phyloP scores from a whole-genome alignment of 2,329 filamentous ascomycete genomes.

The Colletotrichum euphorbiae region DNA sequence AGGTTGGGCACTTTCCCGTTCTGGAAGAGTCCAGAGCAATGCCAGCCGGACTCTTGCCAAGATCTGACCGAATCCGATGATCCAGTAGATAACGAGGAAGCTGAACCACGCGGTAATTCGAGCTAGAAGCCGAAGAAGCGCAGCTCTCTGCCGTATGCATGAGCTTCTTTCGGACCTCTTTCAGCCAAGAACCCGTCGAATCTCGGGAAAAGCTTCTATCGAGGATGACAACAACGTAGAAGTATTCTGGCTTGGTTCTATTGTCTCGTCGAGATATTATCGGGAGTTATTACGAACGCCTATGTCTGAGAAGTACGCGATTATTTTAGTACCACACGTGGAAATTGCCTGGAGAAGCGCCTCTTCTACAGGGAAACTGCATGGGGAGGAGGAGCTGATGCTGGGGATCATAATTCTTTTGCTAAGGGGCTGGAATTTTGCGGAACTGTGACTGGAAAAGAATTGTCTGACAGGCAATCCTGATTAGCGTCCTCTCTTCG shows the following conservation, averaged over 20 bases:
- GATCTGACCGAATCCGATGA: not conserved
- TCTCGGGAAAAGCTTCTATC: conserved; percentile 10
- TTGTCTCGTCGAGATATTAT: not conserved
- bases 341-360: too few species aligned
- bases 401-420: not conserved
- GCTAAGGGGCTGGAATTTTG: not conserved
- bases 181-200: not conserved
- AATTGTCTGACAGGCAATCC: not conserved
- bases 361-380: not conserved
- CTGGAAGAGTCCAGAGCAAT: not conserved
- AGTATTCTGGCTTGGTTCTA: not conserved
- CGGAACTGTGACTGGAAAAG: not conserved
- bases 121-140: not conserved
- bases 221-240: conserved; percentile 10
- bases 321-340: conserved; percentile 6
- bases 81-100: not conserved
- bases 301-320: not conserved
- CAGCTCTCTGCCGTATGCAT: too few species aligned
- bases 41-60: not conserved
- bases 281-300: conserved; percentile 4
- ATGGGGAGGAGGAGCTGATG: not conserved
- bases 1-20: conserved; percentile 1
- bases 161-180: not conserved
- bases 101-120: not conserved
- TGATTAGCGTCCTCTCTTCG: not conserved